A percentile compares a stretch with the other conserved stretches of the same genome.
Evolutionary conservation across 495 filamentous ascomycete genomes (phyloP).

Genomic region (Hypoxylon fragiforme): DNA sequence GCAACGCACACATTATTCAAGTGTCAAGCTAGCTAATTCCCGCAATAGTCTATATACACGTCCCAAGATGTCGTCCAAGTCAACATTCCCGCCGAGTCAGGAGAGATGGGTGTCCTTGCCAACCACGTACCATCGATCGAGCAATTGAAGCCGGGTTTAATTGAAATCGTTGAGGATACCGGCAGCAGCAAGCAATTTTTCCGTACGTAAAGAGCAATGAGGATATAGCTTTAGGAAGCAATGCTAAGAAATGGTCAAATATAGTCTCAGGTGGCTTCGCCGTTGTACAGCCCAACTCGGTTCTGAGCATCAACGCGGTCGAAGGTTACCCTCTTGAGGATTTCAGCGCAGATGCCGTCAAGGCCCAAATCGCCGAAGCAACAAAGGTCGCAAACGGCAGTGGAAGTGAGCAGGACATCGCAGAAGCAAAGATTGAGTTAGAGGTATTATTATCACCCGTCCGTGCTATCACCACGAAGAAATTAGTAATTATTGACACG

Average conservation of each 20-base stretch:
- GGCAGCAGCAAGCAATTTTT: slow-evolving; percentile 94
- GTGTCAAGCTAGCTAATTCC: slow-evolving; percentile 46
- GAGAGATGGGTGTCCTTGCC: slow-evolving; percentile 98
- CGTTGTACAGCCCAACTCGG: slow-evolving; percentile 91
- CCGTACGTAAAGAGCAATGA: slow-evolving; percentile 67
- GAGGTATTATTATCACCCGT: slow-evolving; percentile 64
- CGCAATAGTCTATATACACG: slow-evolving; percentile 58
- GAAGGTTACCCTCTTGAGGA: slow-evolving; percentile 94
- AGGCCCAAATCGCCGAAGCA: slow-evolving; percentile 83
- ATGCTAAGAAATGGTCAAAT: slow-evolving; percentile 24
- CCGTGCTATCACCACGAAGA: neutral
- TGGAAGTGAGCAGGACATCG: slow-evolving; percentile 96
- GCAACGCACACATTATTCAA: slow-evolving; percentile 3
- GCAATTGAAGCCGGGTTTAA: slow-evolving; percentile 93
- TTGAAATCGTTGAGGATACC: slow-evolving; percentile 94
- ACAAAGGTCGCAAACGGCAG: slow-evolving; percentile 89
- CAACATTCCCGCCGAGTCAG: slow-evolving; percentile 96
- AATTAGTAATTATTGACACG: slow-evolving; percentile 22
- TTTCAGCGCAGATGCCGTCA: slow-evolving; percentile 84
- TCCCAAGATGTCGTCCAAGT: slow-evolving; percentile 84
- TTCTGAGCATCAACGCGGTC: slow-evolving; percentile 95
- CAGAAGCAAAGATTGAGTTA: slow-evolving; percentile 97
- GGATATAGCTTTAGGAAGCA: slow-evolving; percentile 8
- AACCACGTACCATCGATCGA: slow-evolving; percentile 99
- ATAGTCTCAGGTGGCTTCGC: slow-evolving; percentile 96